A percentile compares a stretch with the other conserved stretches of the same genome.
These are phyloP conservation scores for Scedosporium aurantiacum DNA, from an alignment of 2,329 filamentous ascomycete genomes.

Conservation along the genomic window DNA sequence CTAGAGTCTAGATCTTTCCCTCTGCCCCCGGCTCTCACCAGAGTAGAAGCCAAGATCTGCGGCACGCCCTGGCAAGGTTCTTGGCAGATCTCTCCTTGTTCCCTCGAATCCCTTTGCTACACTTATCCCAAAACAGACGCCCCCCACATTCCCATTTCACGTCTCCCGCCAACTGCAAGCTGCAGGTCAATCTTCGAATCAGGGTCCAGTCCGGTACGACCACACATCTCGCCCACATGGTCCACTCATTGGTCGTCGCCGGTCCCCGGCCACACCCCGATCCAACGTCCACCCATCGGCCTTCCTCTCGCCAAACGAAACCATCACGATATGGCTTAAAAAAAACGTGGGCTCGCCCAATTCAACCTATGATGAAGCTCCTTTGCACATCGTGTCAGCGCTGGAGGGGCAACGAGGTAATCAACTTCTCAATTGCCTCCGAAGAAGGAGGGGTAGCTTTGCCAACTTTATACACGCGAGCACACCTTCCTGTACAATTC, in stretches of 20 bases:
- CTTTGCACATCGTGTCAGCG: constrained; percentile 3
- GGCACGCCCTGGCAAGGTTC: background rate
- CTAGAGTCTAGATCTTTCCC: background rate
- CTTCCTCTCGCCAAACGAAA: background rate
- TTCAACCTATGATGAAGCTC: constrained; percentile 1
- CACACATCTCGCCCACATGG: constrained; percentile 5
- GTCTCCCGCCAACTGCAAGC: background rate
- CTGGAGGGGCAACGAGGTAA: background rate
- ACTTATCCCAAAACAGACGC: background rate
- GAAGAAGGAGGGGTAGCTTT: background rate
- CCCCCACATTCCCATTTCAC: background rate
- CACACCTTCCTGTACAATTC: background rate
- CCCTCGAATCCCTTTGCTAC: background rate
- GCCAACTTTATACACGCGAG: background rate
- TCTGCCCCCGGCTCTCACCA: background rate
- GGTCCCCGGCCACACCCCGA: background rate
- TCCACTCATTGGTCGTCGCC: constrained; percentile 6
- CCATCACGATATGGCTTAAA: background rate
- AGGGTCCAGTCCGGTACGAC: background rate
- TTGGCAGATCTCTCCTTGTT: background rate
- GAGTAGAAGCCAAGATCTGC: background rate
- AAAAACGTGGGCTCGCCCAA: background rate
- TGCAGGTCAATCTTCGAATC: background rate
- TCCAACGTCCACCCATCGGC: background rate
- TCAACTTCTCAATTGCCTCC: background rate